Base-by-base conservation (phyloP, 768 basidiomycete genomes). In the Xerocomus potaroensis region DNA sequence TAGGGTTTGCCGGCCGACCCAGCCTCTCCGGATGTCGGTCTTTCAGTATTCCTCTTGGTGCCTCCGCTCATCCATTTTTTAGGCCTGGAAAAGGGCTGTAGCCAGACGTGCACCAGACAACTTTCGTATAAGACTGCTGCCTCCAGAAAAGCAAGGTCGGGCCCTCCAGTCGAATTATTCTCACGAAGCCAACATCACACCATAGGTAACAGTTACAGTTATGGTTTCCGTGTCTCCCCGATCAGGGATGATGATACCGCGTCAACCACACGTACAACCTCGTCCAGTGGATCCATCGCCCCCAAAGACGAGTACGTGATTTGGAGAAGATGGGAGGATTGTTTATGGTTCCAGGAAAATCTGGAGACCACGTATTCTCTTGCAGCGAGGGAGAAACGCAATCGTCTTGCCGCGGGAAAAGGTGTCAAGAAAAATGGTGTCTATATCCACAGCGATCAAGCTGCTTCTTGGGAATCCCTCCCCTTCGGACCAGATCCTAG, bases 271-370 rank as follows among this genome's bases (percentile, higher is more conserved):
- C 50, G 43, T 10, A 41, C 54, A 3, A 50, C 49, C 11, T 56
- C 66, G 8, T 78, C 76, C 19, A 50, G 66, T 23, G 71, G 63
- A 18, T 73, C 75, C 5, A 45, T 58, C 26, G 58, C 56, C 15
- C 67, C 66, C 2, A 48, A 66, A 37, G 56, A 63, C 8, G 80
- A 80, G 47, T 91, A 91, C 57, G 83, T 84, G 12, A 72, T 91
- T 30, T 88, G 85, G 79, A 73, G 89, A 22, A 71, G 75, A 37
- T 91, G 89, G 89, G 89, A 89, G 47, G 89, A 91, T 56, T 89
- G 86, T 48, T 69, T 91, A 9, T 78, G 72, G 69, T 82, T 90
- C 56, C 89, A 91, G 61, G 80, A 84, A 34, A 65, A 68, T 2
- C 69, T 91, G 9, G 87, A 89, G 63, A 51, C 59, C 14, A 83